Conservation (phyloP, 768 basidiomycete species). For the Mycena alexandri region DNA sequence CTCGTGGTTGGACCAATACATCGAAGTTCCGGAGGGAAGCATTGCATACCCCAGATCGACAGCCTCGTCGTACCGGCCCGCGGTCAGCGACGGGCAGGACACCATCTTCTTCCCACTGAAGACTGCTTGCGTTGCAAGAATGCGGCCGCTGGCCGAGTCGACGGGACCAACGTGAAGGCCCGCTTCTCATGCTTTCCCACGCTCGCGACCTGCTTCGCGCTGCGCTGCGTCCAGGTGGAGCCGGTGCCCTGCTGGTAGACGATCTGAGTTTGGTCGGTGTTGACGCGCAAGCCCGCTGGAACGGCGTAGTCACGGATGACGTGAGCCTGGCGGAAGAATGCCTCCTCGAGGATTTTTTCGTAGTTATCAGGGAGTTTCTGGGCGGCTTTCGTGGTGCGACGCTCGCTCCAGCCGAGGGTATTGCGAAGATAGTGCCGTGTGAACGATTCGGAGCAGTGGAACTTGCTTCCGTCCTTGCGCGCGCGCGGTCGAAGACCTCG, state of each 20-base stretch:
- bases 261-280: conserved; percentile 39
- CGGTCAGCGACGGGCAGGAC: conserved; percentile 40
- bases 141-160: conserved; percentile 43
- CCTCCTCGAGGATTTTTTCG: conserved; percentile 14
- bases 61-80: conserved; percentile 40
- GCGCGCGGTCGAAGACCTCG: conserved; percentile 25
- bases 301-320: conserved; percentile 10
- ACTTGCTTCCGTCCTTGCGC: conserved; percentile 32
- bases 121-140: conserved; percentile 57
- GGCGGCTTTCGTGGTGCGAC: conserved; percentile 43
- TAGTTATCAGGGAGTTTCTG: conserved; percentile 47
- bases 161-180: conserved; percentile 55
- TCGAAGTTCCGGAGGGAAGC: conserved; percentile 32
- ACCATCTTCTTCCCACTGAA: conserved; percentile 45
- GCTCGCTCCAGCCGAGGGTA: conserved; percentile 29
- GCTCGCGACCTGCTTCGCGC: conserved; percentile 51
- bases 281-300: conserved; percentile 10
- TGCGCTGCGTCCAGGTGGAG: conserved; percentile 46
- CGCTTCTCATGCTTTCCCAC: conserved; percentile 56
- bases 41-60: conserved; percentile 41
- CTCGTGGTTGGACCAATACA: conserved; percentile 45
- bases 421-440: conserved; percentile 42
- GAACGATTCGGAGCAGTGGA: conserved; percentile 43
- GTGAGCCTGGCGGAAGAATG: conserved; percentile 7
- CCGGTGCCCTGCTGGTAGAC: conserved; percentile 41